Base-by-base conservation (phyloP, 306 rosid genomes). In the Quercus glauca region DNA sequence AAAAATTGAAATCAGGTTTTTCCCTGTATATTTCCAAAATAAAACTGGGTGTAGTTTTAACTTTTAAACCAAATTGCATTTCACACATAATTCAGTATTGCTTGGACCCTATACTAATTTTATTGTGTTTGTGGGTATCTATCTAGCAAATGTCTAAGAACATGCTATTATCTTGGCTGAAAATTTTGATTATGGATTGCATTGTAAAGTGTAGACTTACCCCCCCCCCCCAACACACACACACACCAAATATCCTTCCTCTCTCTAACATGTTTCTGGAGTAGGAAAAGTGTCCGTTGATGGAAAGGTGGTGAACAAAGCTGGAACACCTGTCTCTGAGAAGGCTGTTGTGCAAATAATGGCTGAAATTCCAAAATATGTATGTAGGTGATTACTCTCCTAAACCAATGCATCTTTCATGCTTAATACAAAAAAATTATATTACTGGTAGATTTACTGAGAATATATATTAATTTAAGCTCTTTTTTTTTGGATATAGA, bases 281-380 rank as follows among this genome's bases (percentile, higher is more conserved):
- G 69, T 78, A 90, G 99, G 99, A 23, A 95, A 95, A 88, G 99
- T 95, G 72, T 82, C 77, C 63, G 96, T 95, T 70, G 83, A 92
- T 28, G 99, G 99, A 72, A 95, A 90, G 91, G 92, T 85, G 74
- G 78, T 95, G 59, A 78, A 84, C 74, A 95, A 95, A 84, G 95
- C 97, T 0, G 99, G 98, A 60, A 90, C 96, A 37, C 97, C 95
- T 41, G 89, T 92, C 56, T 83, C 94, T 11, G 97, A 92, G 11
- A 89, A 95, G 74, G 88, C 97, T 57, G 89, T 84, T 64, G 95
- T 92, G 52, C 90, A 91, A 88, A 95, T 92, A 41, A 84, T 55
- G 64, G 99, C 98, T 25, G 98, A 95, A 84, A 82, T 95, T 81
- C 99, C 98, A 17, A 95, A 92, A 91, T 95, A 91, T 84, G 99